Percentiles rank a stretch among this genome's conserved stretches.
Evolutionary conservation across 2,329 filamentous ascomycete genomes (phyloP).

Genomic region (Claviceps sp.): DNA sequence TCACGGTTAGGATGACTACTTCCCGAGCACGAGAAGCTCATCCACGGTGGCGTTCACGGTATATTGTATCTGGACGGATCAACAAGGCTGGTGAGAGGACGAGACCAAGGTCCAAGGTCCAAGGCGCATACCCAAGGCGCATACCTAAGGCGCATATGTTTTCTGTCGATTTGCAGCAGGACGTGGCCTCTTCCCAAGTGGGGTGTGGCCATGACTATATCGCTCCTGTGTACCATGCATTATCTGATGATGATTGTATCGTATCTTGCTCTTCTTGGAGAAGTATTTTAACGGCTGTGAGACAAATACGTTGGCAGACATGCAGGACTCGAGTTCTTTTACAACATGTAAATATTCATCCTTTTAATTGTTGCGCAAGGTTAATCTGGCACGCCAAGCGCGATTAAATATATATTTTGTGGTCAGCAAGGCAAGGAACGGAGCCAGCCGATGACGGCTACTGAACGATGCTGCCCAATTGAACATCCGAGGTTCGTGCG

Average conservation of each 20-base stretch:
- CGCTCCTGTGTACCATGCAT: background rate
- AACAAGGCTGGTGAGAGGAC: background rate
- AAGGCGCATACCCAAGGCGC: background rate
- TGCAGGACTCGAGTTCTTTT: background rate
- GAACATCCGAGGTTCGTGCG: too few species aligned
- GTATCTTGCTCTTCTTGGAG: background rate
- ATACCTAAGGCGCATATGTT: background rate
- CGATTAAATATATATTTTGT: background rate
- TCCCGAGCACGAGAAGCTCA: constrained; percentile 24
- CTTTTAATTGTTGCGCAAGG: background rate
- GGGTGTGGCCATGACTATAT: background rate
- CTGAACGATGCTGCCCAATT: background rate
- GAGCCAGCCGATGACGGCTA: background rate
- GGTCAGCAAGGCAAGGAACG: background rate
- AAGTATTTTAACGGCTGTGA: background rate
- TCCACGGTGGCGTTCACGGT: constrained; percentile 5
- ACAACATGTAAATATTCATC: background rate
- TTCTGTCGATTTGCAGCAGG: background rate
- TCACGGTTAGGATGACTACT: constrained; percentile 36
- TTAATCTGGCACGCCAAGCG: background rate
- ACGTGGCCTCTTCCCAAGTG: background rate
- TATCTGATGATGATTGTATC: background rate
- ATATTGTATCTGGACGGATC: background rate
- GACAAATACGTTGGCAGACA: background rate
- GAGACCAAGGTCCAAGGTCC: background rate